Conservation (phyloP, 208 protist genomes). For the Acanthamoeba sp. region DNA sequence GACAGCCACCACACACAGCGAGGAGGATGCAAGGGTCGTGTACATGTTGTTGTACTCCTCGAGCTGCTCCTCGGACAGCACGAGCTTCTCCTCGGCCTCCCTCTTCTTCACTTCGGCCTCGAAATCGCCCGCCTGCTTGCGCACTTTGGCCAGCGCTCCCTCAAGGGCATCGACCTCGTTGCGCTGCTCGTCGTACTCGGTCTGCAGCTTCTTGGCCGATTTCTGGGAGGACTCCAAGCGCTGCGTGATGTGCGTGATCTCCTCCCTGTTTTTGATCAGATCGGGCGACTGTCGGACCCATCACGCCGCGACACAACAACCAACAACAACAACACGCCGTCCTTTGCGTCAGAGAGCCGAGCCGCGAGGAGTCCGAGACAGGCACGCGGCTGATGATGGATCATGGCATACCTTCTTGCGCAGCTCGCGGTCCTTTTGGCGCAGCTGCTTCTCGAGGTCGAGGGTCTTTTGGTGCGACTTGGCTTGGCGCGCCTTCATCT, state of each 20-base stretch:
- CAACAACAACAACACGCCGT: neutral
- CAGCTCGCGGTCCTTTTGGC: conserved; percentile 19
- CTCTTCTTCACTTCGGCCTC: conserved; percentile 87
- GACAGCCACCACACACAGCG: too few relatives aligned
- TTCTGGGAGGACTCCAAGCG: neutral
- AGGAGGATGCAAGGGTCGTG: too few relatives aligned
- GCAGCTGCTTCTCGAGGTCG: conserved; percentile 49
- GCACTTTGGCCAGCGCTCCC: conserved; percentile 87
- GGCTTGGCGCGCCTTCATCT: conserved; percentile 26
- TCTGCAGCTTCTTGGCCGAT: conserved; percentile 60
- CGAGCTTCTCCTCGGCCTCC: conserved; percentile 55
- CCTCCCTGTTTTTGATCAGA: neutral
- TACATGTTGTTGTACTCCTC: conserved; percentile 79
- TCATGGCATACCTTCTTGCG: conserved; percentile 7
- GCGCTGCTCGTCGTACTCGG: conserved; percentile 85
- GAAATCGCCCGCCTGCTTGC: conserved; percentile 89
- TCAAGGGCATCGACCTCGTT: conserved; percentile 90
- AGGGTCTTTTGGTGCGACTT: conserved; percentile 21
- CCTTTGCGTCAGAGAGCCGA: too few relatives aligned
- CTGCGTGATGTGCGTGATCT: conserved; percentile 49
- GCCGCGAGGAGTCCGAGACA: too few relatives aligned
- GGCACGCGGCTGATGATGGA: too few relatives aligned
- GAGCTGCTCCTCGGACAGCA: conserved; percentile 72
- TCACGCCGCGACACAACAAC: too few relatives aligned
- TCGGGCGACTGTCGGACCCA: neutral